Base-by-base conservation (phyloP, 140 eudicot genomes). In the Oenanthe javanica region DNA sequence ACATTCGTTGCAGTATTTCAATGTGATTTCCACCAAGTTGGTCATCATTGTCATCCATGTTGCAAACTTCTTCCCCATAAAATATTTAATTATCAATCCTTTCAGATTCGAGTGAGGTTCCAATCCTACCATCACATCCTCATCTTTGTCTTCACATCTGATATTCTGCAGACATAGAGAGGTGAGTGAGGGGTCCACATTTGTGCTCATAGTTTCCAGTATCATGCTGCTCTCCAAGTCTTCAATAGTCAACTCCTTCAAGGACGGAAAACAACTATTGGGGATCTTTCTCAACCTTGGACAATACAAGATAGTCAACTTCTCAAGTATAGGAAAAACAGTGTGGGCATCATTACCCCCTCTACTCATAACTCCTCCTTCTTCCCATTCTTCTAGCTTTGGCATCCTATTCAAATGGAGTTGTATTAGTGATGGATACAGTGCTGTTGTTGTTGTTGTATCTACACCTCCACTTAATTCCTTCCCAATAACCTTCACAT, bases 1-100 rank as follows among this genome's bases (percentile, higher is more conserved):
- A 31, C 36, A 31, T 1, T 1, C 1, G 36, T 31, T 1, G 36
- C 36, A 31, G 36, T 31, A 31, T 31, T 0, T 31, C 36, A 31
- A 31, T 31, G 36, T 31, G 36, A 31, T 31, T 31, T 31, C 36
- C 36, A 31, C 36, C 0, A 31, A 31, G 36, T 31, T 31, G 36
- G 36, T 31, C 36, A 31, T 31, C 36, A 31, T 31, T 23, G 4
- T 76, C 5, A 79, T 40, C 88, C 88, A 82, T 11, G 82, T 75
- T 21, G 88, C 81, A 31, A 82, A 69, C 13, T 25, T 61, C 49
- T 36, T 40, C 13, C 79, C 86, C 4, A 31, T 45, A 46, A 69
- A 85, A 25, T 31, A 31, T 31, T 31, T 0, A 31, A 31, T 54
- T 1, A 0, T 50, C 54, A 79, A 64, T 11, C 1, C 27, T 45